Base-by-base conservation (phyloP, 2,329 filamentous ascomycete species). In the Lojkania enalia region DNA sequence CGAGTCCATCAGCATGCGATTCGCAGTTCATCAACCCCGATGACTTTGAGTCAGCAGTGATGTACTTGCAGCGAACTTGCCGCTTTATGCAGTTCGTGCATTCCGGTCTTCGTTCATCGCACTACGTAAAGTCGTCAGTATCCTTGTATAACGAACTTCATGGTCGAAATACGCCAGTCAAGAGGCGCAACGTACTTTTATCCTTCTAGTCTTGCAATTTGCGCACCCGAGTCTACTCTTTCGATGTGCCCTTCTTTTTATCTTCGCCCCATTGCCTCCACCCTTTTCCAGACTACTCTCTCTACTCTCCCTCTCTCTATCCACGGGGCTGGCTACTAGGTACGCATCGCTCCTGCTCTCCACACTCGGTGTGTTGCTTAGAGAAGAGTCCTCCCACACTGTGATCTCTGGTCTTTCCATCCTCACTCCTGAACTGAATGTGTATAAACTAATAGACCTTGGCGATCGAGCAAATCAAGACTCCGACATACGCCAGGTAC, bases 21-120 rank as follows among this genome's bases (percentile, higher is more conserved):
- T n/a, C n/a, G n/a, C n/a, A n/a, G n/a, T n/a, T n/a, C n/a, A n/a
- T n/a, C n/a, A n/a, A n/a, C n/a, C n/a, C n/a, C n/a, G n/a, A n/a
- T n/a, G n/a, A n/a, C n/a, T n/a, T n/a, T n/a, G n/a, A n/a, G n/a
- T n/a, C n/a, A n/a, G n/a, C n/a, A n/a, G n/a, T n/a, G n/a, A n/a
- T n/a, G 31, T 60, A 63, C 33, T 58, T 52, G 42, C 61, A 65
- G 6, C 42, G 33, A 7, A 61, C 49, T 20, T 61, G 48, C 16
- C 60, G 57, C 18, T 48, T 49, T 20, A 43, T 46, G 29, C 62
- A 65, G 29, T 61, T 62, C 1, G 30, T 42, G 38, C 62, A 65
- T 35, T 51, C 39, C 7, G 62, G 62, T 20, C 55, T 63, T 13
- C 35, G 38, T 38, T 64, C 62, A n/a, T 65, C 62, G 40, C 60